These are phyloP conservation scores for Citrus sp. DNA, from an alignment of 345 rosid genomes.

Conservation along the genomic window DNA sequence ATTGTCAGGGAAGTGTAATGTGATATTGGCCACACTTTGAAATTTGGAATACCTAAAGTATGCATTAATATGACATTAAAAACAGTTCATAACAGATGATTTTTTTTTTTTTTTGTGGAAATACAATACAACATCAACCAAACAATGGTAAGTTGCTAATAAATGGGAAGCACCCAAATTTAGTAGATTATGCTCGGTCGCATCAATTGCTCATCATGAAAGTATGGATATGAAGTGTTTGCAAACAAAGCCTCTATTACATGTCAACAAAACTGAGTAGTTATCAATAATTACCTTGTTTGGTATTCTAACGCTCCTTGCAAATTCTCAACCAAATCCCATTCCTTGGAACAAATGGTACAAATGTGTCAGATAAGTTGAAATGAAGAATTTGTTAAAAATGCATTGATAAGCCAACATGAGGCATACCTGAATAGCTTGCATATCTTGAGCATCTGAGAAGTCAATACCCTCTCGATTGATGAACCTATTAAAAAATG, in stretches of 20 bases:
- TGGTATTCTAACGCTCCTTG: constrained; percentile 85
- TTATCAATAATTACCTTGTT: constrained; percentile 50
- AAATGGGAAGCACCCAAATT: background rate
- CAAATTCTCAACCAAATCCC: constrained; percentile 89
- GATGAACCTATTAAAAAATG: constrained; percentile 51
- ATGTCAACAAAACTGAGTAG: background rate
- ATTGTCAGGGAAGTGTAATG: constrained; percentile 94
- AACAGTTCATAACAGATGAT: background rate
- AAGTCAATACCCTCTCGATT: constrained; percentile 92
- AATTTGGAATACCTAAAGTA: constrained; percentile 74
- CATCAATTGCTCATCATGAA: background rate
- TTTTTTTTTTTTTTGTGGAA: too few relatives aligned
- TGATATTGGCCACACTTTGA: constrained; percentile 83
- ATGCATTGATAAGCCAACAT: background rate
- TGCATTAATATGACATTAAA: constrained; percentile 1
- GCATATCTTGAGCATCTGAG: constrained; percentile 92
- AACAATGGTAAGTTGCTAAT: background rate
- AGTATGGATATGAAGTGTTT: background rate
- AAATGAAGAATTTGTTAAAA: background rate
- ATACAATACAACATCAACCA: background rate
- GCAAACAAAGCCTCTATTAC: background rate
- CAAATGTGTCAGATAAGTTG: constrained; percentile 8
- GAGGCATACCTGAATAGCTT: constrained; percentile 79
- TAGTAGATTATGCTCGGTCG: too few relatives aligned
- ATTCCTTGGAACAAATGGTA: constrained; percentile 47